Evolutionary conservation across 768 basidiomycete genomes (phyloP), one percentile per base, ranked within the genome.

Genomic region (Pholiota conissans): DNA sequence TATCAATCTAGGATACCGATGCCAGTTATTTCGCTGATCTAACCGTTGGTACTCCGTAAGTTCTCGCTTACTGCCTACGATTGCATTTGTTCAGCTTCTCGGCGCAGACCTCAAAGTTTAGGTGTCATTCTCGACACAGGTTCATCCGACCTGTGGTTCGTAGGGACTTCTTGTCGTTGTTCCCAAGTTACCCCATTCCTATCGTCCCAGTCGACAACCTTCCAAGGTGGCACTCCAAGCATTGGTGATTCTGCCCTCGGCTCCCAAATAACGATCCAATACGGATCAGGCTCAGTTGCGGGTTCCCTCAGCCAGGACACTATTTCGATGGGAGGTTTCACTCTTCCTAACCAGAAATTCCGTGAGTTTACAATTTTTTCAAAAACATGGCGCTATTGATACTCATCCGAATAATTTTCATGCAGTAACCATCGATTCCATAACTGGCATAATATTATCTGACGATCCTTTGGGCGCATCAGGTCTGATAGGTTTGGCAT

Each of bases 121-220:
- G 78, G 86, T 55, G 78, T 97, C 55, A 85, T 97, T 52, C 82
- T 98, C 30, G 96, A 98, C 71, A 98, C 96, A 0, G 94, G 94
- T 8, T 93, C 90, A 0, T 85, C 85, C 22, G 96, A 98, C 72
- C 75, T 98, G 3, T 99, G 95, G 95, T 80, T 99, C 7, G 35
- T 47, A 9, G 55, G 55, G 20, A 49, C 47, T 6, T 40, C 48
- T 20, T 56, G 55, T 28, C 27, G 39, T 4, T 28, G 34, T 0
- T 45, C 42, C 20, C 53, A 52, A 16, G 73, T 79, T 0, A 81
- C 84, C 0, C 30, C 76, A 30, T 89, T 83, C 63, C 67, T 83
- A 54, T 24, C 76, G 0, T 27, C 63, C 0, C 56, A 59, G 37
- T 72, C 68, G 18, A 71, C 67, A 4, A 59, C 69, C 32, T 68